phyloP scores from a whole-genome alignment of 106 monocot genomes.

The Allium sativum region DNA sequence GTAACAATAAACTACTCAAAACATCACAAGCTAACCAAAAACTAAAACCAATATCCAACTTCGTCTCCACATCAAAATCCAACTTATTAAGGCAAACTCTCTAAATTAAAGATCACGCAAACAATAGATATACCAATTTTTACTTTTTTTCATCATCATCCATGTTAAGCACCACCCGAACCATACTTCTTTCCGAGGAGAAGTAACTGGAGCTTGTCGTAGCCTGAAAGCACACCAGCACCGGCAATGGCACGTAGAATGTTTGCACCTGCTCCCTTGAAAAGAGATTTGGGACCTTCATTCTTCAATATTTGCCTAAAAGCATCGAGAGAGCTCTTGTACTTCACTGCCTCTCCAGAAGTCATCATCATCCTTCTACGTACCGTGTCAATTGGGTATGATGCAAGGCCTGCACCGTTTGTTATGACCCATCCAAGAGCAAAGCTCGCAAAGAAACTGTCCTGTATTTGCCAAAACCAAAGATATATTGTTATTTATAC shows the following conservation, averaged over 20 bases:
- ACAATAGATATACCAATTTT: too few relatives aligned
- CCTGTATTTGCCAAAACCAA: neutral
- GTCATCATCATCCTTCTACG: conserved; percentile 46
- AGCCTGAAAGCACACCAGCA: conserved; percentile 16
- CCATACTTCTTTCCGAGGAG: conserved; percentile 16
- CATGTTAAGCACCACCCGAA: conserved; percentile 5
- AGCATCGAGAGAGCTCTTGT: conserved; percentile 16
- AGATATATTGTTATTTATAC: neutral
- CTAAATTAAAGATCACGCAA: too few relatives aligned
- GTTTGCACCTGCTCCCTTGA: conserved; percentile 14
- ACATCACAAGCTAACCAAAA: too few relatives aligned
- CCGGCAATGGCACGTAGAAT: conserved; percentile 8
- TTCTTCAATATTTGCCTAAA: conserved; percentile 11
- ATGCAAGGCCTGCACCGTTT: conserved; percentile 9
- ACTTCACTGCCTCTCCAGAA: conserved; percentile 37
- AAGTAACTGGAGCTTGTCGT: conserved; percentile 13
- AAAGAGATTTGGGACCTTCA: conserved; percentile 10
- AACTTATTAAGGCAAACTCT: too few relatives aligned
- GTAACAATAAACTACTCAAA: too few relatives aligned
- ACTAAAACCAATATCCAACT: too few relatives aligned
- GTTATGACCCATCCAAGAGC: conserved; percentile 9
- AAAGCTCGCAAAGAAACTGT: conserved; percentile 13
- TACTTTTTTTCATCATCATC: conserved; percentile 7
- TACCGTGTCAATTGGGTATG: conserved; percentile 18
- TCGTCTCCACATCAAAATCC: too few relatives aligned